These are phyloP conservation scores for Globisporangium canariense DNA, from an alignment of 352 stramenopile species.

Conservation along the genomic window DNA sequence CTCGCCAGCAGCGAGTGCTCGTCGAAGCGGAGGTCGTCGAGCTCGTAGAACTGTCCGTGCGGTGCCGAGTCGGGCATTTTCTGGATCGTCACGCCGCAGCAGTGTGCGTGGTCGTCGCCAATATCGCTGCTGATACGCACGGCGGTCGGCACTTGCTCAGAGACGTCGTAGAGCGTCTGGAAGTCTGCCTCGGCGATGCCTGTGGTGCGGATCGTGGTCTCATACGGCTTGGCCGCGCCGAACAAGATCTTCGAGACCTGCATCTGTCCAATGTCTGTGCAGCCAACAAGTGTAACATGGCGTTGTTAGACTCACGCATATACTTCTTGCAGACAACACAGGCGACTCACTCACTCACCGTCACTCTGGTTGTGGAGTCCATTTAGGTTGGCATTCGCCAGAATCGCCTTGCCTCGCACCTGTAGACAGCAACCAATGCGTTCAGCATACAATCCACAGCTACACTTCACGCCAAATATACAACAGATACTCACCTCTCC, in stretches of 20 bases:
- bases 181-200: slow-evolving; percentile 68
- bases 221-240: slow-evolving; percentile 65
- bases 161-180: slow-evolving; percentile 82
- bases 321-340: neutral
- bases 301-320: neutral
- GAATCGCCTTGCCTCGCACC: slow-evolving; percentile 63
- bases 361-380: neutral
- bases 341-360: slow-evolving; percentile 6
- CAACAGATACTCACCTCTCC: slow-evolving; percentile 44
- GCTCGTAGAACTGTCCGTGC: slow-evolving; percentile 55
- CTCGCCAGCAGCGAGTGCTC: slow-evolving; percentile 40
- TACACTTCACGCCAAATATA: neutral
- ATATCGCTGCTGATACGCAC: slow-evolving; percentile 68
- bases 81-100: slow-evolving; percentile 77
- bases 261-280: slow-evolving; percentile 40
- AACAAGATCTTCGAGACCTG: slow-evolving; percentile 82
- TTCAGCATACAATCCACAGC: neutral
- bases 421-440: slow-evolving; percentile 14
- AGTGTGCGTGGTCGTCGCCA: slow-evolving; percentile 43
- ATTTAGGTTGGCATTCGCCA: slow-evolving; percentile 20
- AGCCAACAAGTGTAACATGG: neutral
- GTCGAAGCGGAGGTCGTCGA: slow-evolving; percentile 65
- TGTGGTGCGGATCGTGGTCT: slow-evolving; percentile 65
- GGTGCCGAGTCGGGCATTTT: slow-evolving; percentile 64
- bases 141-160: slow-evolving; percentile 82